These are phyloP conservation scores for Biscutella auriculata DNA, from an alignment of 441 rosid genomes.

Conservation along the genomic window DNA sequence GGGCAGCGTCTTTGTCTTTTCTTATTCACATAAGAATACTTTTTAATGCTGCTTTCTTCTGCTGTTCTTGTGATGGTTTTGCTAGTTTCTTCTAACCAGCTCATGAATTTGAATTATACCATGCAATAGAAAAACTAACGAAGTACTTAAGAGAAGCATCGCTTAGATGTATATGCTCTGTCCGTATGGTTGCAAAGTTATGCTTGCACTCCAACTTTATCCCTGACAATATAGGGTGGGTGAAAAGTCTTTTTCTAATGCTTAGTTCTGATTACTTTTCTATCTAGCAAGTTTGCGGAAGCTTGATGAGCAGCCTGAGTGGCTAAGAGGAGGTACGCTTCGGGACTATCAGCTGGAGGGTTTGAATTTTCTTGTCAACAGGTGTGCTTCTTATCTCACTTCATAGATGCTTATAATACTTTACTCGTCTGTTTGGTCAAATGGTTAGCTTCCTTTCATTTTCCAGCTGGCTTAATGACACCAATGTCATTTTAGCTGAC, in stretches of 20 bases:
- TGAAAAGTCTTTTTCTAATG: not conserved
- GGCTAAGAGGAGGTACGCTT: slow-evolving; percentile 94
- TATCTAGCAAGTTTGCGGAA: slow-evolving; percentile 76
- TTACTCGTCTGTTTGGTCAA: slow-evolving; percentile 11
- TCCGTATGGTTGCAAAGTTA: not conserved
- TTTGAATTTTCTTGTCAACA: slow-evolving; percentile 94
- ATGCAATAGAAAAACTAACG: not conserved
- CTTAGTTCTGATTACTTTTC: slow-evolving; percentile 7
- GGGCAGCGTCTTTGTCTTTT: not conserved
- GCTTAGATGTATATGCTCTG: not conserved
- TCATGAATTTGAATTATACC: not conserved
- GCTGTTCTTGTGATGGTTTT: not conserved
- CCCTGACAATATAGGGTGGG: not conserved
- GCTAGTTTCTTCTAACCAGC: not conserved
- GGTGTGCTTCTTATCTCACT: slow-evolving; percentile 38
- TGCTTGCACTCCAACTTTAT: no score
- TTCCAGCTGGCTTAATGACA: slow-evolving; percentile 96
- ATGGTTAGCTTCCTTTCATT: slow-evolving; percentile 12
- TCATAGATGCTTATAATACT: not conserved
- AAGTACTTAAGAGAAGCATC: not conserved
- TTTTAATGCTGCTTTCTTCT: not conserved
- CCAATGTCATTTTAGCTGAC: slow-evolving; percentile 99
- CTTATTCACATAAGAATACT: not conserved
- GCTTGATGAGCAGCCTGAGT: slow-evolving; percentile 98
- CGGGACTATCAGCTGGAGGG: slow-evolving; percentile 99